Base-by-base conservation (phyloP, 495 filamentous ascomycete genomes). In the Penicillium silybi region DNA sequence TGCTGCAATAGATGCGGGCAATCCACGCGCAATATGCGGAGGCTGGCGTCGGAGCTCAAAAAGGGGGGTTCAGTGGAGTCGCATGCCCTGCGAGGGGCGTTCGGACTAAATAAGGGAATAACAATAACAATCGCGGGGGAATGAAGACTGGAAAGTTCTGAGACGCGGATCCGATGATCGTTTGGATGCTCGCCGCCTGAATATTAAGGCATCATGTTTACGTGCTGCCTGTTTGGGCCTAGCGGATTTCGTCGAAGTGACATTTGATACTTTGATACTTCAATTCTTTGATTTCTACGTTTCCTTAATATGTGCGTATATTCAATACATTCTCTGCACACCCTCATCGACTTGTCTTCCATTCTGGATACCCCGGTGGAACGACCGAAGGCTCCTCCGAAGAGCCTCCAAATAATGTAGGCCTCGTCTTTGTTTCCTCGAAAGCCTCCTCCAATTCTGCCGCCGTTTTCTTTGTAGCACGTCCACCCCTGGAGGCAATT, bases 401-500 rank as follows among this genome's bases (percentile, higher is more conserved):
- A 9, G 40, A 43, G 9, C 52, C 52, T 4, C 23, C 44, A 20
- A 26, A 19, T 6, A 32, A 7, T n/a, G 41, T 39, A 19, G 38
- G 9, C n/a, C 26, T 38, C 25, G 47, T 13, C 20, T 37, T 17
- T 38, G 27, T 39, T 27, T 59, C 32, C 23, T 37, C 26, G 29
- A 29, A 40, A n/a, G 38, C 51, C 17, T 58, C 53, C 32, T 50
- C 34, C 9, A 32, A 34, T 13, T 57, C 47, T 23, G 38, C 43
- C 6, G 38, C 44, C 23, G 47, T 43, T 48, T 63, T 65, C 20
- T 25, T 53, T 9, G 17, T 37, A 4, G 77, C 75, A 38, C 79
- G 62, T 8, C 80, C 80, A 39, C 80, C 81, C 69, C 76, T 71
- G 11, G 75, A 76, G 1, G 80, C 73, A 48, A 81, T 78, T 8